Percentiles rank a stretch among this genome's conserved stretches.
phyloP scores from a whole-genome alignment of 345 rosid species.

The Jatropha curcas region DNA sequence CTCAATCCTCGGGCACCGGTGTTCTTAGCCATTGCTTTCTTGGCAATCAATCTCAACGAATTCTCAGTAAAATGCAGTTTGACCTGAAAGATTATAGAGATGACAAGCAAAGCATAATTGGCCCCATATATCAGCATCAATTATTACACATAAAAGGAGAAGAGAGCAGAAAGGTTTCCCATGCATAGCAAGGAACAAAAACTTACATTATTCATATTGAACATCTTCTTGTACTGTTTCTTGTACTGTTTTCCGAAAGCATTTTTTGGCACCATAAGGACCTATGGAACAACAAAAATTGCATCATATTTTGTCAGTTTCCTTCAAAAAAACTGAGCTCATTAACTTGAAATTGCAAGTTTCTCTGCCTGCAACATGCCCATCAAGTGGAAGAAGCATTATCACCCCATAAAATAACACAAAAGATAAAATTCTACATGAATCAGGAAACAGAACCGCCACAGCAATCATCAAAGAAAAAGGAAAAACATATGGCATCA shows the following conservation, averaged over 20 bases:
- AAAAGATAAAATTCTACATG: background rate
- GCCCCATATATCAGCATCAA: background rate
- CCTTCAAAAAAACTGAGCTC: background rate
- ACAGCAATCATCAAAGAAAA: background rate
- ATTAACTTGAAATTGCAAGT: background rate
- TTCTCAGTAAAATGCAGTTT: conserved; percentile 72
- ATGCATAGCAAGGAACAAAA: background rate
- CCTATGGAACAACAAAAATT: conserved; percentile 41
- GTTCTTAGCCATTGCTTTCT: conserved; percentile 79
- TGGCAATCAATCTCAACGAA: conserved; percentile 74
- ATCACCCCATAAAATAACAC: background rate
- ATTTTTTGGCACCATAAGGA: conserved; percentile 82
- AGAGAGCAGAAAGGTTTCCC: background rate
- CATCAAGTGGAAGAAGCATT: background rate
- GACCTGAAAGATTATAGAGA: conserved; percentile 55
- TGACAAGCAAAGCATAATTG: conserved; percentile 2
- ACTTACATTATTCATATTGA: conserved; percentile 83
- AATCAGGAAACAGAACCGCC: background rate
- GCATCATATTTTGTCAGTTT: background rate
- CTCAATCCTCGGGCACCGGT: conserved; percentile 93
- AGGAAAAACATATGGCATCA: background rate
- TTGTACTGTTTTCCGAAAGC: conserved; percentile 92
- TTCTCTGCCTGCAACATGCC: background rate
- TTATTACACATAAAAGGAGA: background rate
- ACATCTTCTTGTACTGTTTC: conserved; percentile 88